Conservation (phyloP, 2,329 filamentous ascomycete genomes). For the Dactylellina parvicollis region DNA sequence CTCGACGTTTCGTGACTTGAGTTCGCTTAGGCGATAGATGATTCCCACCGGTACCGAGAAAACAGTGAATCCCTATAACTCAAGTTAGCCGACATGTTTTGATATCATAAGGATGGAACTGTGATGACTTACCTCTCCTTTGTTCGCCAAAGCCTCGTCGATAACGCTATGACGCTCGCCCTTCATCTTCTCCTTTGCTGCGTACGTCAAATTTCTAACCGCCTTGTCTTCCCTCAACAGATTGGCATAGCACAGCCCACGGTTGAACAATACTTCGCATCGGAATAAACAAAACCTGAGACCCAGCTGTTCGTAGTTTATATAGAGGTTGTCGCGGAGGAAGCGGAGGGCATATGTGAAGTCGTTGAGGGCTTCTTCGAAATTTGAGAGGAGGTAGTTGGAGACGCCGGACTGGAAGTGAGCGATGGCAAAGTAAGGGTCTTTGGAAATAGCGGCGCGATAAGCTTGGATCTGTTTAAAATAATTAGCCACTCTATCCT, state of each 20-base stretch:
- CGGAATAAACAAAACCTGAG: conserved; percentile 96
- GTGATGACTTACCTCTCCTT: conserved; percentile 77
- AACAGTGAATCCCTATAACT: conserved; percentile 87
- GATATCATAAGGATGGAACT: background rate
- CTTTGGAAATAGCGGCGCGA: conserved; percentile 87
- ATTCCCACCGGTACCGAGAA: conserved; percentile 98
- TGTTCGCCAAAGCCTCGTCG: conserved; percentile 91
- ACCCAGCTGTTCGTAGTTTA: conserved; percentile 96
- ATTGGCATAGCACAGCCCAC: conserved; percentile 96
- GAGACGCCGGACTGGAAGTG: conserved; percentile 99
- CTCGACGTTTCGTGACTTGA: conserved; percentile 97
- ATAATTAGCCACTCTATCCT: background rate
- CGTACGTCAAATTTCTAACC: conserved; percentile 88
- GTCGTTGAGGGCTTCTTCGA: conserved; percentile 95
- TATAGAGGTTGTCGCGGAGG: conserved; percentile 92
- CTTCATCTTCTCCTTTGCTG: conserved; percentile 93
- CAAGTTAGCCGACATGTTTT: background rate
- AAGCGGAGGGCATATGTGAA: conserved; percentile 98
- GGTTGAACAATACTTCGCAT: conserved; percentile 97
- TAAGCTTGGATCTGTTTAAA: conserved; percentile 51
- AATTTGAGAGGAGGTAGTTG: conserved; percentile 95
- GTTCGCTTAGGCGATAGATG: conserved; percentile 95
- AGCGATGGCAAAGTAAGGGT: conserved; percentile 94
- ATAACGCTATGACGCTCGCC: conserved; percentile 92
- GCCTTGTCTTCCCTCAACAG: conserved; percentile 89